Evolutionary conservation across 2,329 filamentous ascomycete species (phyloP).

Genomic region (Epichloe sylvatica): DNA sequence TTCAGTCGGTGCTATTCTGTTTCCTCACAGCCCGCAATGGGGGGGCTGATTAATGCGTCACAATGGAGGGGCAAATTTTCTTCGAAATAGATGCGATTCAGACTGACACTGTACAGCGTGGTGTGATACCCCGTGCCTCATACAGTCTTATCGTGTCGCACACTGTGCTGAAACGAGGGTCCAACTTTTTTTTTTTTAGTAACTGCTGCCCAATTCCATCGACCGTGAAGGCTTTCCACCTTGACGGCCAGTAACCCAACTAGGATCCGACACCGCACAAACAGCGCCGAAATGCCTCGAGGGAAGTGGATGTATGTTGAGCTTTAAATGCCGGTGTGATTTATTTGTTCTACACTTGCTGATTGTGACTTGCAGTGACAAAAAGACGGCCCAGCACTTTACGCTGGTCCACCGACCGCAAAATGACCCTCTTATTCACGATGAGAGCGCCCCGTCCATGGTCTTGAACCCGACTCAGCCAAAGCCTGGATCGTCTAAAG

Average conservation of each 20-base stretch:
- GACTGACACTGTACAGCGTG: slow-evolving; percentile 16
- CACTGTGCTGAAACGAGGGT: slow-evolving; percentile 13
- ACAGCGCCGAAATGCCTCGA: slow-evolving; percentile 49
- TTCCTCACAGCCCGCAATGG: background rate
- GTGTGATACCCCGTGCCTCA: rapidly evolving
- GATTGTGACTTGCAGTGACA: slow-evolving; percentile 38
- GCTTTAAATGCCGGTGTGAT: background rate
- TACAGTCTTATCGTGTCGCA: slow-evolving; percentile 18
- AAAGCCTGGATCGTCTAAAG: slow-evolving; percentile 24
- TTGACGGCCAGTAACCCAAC: background rate
- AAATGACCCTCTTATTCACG: slow-evolving; percentile 93
- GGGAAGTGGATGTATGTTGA: slow-evolving; percentile 51
- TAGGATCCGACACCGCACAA: background rate
- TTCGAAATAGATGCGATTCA: slow-evolving; percentile 7
- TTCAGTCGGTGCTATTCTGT: background rate
- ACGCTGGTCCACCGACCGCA: slow-evolving; percentile 90
- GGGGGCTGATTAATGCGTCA: slow-evolving; percentile 26
- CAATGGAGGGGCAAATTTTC: slow-evolving; percentile 38
- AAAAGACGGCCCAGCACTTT: slow-evolving; percentile 86
- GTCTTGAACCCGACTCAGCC: slow-evolving; percentile 60
- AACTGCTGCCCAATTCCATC: slow-evolving; percentile 11
- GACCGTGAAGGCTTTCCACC: slow-evolving; percentile 6
- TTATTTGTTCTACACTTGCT: background rate
- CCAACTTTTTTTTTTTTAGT: slow-evolving; percentile 9
- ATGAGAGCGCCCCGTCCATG: slow-evolving; percentile 76